These are phyloP conservation scores for Fragaria nilgerrensis DNA, from an alignment of 306 rosid genomes.

Conservation along the genomic window DNA sequence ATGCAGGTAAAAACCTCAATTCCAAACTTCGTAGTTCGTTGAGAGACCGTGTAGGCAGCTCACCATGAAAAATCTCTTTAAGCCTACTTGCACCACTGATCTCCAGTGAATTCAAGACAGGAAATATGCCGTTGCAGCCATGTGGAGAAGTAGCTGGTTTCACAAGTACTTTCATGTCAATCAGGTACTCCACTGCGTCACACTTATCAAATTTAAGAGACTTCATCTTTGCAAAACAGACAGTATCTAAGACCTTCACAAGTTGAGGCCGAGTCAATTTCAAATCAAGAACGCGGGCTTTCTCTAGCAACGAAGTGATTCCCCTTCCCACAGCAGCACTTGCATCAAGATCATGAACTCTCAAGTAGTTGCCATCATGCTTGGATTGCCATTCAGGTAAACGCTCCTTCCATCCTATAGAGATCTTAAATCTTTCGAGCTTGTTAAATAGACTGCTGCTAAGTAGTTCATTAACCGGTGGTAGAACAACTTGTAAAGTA, in stretches of 20 bases:
- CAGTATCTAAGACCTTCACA: background rate
- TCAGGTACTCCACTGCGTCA: background rate
- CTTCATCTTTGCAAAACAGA: background rate
- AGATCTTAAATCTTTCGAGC: background rate
- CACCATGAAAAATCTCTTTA: background rate
- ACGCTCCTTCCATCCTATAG: background rate
- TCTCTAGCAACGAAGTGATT: background rate
- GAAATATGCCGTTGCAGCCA: background rate
- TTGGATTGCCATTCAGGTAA: too few relatives aligned
- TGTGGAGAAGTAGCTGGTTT: too few relatives aligned
- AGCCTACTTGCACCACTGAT: background rate
- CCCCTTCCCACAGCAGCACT: background rate
- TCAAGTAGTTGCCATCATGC: background rate
- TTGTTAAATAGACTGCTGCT: background rate
- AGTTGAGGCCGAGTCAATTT: background rate
- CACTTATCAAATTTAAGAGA: background rate
- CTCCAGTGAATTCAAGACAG: background rate
- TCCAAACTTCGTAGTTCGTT: background rate
- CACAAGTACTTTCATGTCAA: background rate
- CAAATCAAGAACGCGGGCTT: background rate
- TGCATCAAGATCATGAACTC: background rate
- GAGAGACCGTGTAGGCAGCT: background rate
- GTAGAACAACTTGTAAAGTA: background rate
- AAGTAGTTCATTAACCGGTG: background rate
- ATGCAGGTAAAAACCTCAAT: background rate